Evolutionary conservation across 805 yeast genomes (phyloP).

Genomic region (Schizosaccharomyces osmophilus): DNA sequence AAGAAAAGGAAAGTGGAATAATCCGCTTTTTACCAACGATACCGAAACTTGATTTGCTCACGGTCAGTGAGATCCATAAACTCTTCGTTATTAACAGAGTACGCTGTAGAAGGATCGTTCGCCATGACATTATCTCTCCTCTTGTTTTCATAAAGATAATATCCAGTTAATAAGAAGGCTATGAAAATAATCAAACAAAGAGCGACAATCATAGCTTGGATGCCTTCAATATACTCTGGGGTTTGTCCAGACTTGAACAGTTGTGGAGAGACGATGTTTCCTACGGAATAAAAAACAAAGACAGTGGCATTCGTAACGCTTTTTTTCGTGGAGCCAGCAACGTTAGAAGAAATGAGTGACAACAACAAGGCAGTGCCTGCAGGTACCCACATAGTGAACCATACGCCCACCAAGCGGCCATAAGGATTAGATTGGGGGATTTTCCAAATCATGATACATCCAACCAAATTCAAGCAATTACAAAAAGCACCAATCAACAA

Average conservation of each 20-base stretch:
- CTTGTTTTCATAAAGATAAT: conserved; percentile 15
- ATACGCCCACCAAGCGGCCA: conserved; percentile 1
- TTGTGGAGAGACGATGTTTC: conserved; percentile 36
- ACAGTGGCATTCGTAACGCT: conserved; percentile 21
- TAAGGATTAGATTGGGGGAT: neutral
- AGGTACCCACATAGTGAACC: neutral
- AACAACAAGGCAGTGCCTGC: neutral
- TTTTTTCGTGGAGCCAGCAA: conserved; percentile 36
- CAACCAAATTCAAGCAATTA: neutral
- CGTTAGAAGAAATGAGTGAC: conserved; percentile 20
- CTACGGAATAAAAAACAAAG: conserved; percentile 27
- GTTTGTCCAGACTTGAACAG: conserved; percentile 32
- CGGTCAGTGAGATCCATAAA: conserved; percentile 30
- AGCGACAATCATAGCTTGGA: conserved; percentile 27
- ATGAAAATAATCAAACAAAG: conserved; percentile 13
- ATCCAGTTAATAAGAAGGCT: conserved; percentile 13
- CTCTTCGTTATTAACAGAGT: conserved; percentile 18
- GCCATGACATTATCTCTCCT: conserved; percentile 14
- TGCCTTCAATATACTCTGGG: conserved; percentile 36
- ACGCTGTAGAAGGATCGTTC: conserved; percentile 8
- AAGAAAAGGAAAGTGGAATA: no score
- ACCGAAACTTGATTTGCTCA: conserved; percentile 31
- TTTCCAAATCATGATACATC: neutral
- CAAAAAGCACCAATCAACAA: neutral
- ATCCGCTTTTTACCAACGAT: conserved; percentile 12